Percentiles rank a stretch among this genome's conserved stretches.
These are phyloP conservation scores for Aureobasidium sp. DNA, from an alignment of 2,329 filamentous ascomycete species.

Conservation along the genomic window DNA sequence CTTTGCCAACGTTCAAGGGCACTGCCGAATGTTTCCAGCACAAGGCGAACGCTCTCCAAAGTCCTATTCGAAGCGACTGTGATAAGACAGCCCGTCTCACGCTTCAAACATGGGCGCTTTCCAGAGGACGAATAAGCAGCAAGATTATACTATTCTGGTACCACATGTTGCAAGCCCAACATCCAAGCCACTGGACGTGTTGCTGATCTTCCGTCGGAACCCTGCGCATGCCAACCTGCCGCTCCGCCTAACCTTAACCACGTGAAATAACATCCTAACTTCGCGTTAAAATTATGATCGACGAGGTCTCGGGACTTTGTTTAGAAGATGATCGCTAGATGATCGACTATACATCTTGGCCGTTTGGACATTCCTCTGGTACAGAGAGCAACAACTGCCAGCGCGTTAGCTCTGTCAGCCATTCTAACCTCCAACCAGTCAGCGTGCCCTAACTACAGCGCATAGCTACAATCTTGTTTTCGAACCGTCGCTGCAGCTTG, in stretches of 20 bases:
- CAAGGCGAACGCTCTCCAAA: not conserved
- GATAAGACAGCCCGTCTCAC: not conserved
- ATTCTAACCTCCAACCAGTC: not conserved
- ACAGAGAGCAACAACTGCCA: not conserved
- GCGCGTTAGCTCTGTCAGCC: not conserved
- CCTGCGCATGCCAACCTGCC: not conserved
- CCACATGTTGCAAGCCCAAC: not conserved
- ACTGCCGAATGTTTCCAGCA: not conserved
- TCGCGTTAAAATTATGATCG: not conserved
- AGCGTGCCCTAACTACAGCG: not conserved
- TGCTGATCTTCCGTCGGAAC: not conserved
- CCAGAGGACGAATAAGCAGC: slow-evolving; percentile 8
- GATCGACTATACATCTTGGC: not conserved
- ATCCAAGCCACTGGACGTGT: slow-evolving; percentile 4
- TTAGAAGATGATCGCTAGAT: not conserved
- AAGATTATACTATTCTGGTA: slow-evolving; percentile 2
- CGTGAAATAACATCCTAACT: not conserved
- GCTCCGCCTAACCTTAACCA: slow-evolving; percentile 4
- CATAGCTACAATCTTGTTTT: slow-evolving; percentile 1
- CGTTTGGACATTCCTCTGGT: not conserved
- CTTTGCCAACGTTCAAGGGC: not conserved
- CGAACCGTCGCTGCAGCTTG: not conserved
- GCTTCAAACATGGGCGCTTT: not conserved
- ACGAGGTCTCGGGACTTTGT: slow-evolving; percentile 1
- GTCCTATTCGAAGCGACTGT: not conserved